These are phyloP conservation scores for Basidiobolus meristosporus DNA, from an alignment of 371 early-diverging fungal species.

Conservation along the genomic window DNA sequence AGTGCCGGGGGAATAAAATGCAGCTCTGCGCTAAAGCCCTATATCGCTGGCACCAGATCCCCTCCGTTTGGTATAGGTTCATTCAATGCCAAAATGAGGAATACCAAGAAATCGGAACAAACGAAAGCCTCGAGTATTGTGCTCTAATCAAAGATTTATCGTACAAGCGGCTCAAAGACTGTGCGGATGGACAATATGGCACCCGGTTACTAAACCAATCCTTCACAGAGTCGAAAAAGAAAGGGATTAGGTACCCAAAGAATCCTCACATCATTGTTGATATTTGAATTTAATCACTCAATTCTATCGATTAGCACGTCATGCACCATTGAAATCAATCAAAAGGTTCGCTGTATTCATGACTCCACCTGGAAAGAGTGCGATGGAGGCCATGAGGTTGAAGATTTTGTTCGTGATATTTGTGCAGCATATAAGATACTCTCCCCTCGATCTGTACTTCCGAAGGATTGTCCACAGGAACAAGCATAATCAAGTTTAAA, in stretches of 20 bases:
- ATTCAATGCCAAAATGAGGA: too few species aligned
- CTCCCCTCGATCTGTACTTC: too few species aligned
- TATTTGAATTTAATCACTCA: background rate
- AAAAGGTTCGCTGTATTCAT: background rate
- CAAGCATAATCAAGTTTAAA: too few species aligned
- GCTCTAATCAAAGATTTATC: too few species aligned
- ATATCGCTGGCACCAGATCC: too few species aligned
- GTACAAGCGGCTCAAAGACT: background rate
- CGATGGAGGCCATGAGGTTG: background rate
- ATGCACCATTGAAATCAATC: constrained; percentile 1
- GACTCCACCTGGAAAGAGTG: constrained; percentile 1
- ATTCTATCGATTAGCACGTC: background rate
- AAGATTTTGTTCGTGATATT: constrained; percentile 1
- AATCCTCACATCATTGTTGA: background rate
- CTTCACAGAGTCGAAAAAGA: background rate
- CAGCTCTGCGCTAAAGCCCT: too few species aligned
- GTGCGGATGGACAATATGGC: background rate
- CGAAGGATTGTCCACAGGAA: too few species aligned
- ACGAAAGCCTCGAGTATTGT: too few species aligned
- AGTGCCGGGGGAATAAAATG: too few species aligned
- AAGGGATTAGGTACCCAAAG: background rate
- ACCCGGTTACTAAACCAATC: background rate
- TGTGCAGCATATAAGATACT: too few species aligned
- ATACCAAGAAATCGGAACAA: too few species aligned
- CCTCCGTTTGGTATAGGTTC: too few species aligned